Evolutionary conservation across 2,329 filamentous ascomycete genomes (phyloP), one percentile per base, ranked within the genome.

Genomic region (Trichophyton rubrum): DNA sequence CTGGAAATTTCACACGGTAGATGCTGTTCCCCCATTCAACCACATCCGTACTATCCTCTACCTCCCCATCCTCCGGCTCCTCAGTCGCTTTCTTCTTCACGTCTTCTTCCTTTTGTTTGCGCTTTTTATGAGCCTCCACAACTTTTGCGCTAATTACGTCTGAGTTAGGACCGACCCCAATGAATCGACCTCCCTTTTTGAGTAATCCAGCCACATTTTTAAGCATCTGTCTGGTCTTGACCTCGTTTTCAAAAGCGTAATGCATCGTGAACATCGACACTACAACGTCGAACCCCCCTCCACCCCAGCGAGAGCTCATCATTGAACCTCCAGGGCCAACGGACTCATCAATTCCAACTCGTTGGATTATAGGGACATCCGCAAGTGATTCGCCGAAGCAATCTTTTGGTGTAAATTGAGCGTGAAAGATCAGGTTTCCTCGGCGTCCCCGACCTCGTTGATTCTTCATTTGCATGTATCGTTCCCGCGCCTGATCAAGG

Each of bases 241-340:
- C 83, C 73, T 99, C 92, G 59, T 80, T 89, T 77, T 97, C 93
- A 67, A 97, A 99, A 4, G 93, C 91, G 72, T 99, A 99, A 76
- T 99, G 93, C 85, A 99, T 93, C 69, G 90, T 95, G 74, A 99
- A 99, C 93, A 99, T 99, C 84, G 96, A 96, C 70, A 87, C 90
- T 64, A 99, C 92, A 47, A 97, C 88, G 71, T 99, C 93, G 68
- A 97, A 99, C 3, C 92, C 91, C 60, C 87, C 87, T 59, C 84
- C 84, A 63, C 82, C 82, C 75, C 82, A 85, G 43, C 84, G 85
- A 73, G 84, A 88, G 76, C 77, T 77, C 67, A 81, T 78, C 38
- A 80, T 74, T 24, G 73, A 73, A 1, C 75, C 73, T 30, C 45
- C 61, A 0, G 78, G 88, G 68, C 77, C 85, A 13, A 80, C 82